Evolutionary conservation across 2,329 filamentous ascomycete genomes (phyloP), one percentile per base, ranked within the genome.

Genomic region (Cercospora citrullina): DNA sequence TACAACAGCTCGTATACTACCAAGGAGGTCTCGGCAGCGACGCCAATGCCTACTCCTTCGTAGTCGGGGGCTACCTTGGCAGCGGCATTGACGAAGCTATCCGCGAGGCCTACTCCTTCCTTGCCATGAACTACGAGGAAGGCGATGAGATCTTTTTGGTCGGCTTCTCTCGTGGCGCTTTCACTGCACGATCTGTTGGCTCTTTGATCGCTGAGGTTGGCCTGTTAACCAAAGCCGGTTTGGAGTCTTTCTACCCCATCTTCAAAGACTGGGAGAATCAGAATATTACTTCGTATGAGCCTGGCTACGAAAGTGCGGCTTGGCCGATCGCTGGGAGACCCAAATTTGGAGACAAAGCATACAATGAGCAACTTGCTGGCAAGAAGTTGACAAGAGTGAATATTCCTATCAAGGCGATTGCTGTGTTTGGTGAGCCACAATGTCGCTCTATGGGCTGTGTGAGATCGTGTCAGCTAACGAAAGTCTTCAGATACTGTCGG

Each of bases 91-190:
- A 72, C 7, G 76, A 76, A 60, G 77, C 89, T 63, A 84, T 89
- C 66, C 83, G 86, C 10, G 87, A 88, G 73, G 85, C 86, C 0
- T 90, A 90, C 72, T 82, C 83, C 2, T 89, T 88, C 72, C 78
- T 89, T 1, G 87, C 85, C 66, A 83, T 86, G 72, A 89, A 89
- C 77, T 89, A 88, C 71, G 69, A 71, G 21, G 65, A 70, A n/a
- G 73, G 69, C 33, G 81, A 82, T 60, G 79, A 81, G 39, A 80
- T 83, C 26, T 82, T 77, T 72, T 69, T 82, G 2, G 78, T 83
- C 53, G 81, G 81, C 0, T 82, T 82, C 71, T 81, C 79, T 7
- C 74, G 81, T 26, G 81, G 81, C 8, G 77, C 80, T 4, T 83
- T 79, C 63, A 83, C 79, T 0, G 77, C 78, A 14, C 75, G 80